phyloP scores from a whole-genome alignment of 805 yeast species.

The Barnettozyma botsteinii region DNA sequence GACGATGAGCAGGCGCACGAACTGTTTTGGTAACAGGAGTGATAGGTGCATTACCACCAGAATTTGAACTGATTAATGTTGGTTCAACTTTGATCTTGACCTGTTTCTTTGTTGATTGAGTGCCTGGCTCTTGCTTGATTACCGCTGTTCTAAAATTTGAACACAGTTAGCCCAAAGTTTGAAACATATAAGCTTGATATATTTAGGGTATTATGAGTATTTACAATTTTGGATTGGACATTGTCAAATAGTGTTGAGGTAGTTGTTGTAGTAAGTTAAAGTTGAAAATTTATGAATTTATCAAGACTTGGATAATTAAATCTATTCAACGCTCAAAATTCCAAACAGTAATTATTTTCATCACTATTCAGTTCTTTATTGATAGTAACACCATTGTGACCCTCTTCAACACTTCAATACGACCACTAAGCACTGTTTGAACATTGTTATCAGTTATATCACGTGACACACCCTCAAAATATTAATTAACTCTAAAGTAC shows the following conservation, averaged over 20 bases:
- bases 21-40: background rate
- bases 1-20: constrained; percentile 8
- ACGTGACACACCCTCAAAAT: too few relatives aligned
- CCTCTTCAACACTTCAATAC: too few relatives aligned
- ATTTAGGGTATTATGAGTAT: background rate
- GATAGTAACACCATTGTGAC: too few relatives aligned
- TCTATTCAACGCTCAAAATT: too few relatives aligned
- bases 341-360: too few relatives aligned
- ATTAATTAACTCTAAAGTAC: too few relatives aligned
- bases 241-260: background rate
- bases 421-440: too few relatives aligned
- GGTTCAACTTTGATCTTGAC: constrained; percentile 21
- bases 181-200: background rate
- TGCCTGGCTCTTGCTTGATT: background rate
- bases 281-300: background rate
- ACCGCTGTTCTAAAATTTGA: background rate
- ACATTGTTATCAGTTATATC: too few relatives aligned
- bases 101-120: constrained; percentile 9
- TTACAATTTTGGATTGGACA: background rate
- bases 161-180: background rate
- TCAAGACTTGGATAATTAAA: background rate
- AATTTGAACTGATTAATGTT: background rate
- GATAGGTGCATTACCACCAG: constrained; percentile 8
- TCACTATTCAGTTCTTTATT: too few relatives aligned
- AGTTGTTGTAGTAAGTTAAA: background rate